phyloP scores from a whole-genome alignment of 1,139 yeast species.

The Blastobotrys serpentis region DNA sequence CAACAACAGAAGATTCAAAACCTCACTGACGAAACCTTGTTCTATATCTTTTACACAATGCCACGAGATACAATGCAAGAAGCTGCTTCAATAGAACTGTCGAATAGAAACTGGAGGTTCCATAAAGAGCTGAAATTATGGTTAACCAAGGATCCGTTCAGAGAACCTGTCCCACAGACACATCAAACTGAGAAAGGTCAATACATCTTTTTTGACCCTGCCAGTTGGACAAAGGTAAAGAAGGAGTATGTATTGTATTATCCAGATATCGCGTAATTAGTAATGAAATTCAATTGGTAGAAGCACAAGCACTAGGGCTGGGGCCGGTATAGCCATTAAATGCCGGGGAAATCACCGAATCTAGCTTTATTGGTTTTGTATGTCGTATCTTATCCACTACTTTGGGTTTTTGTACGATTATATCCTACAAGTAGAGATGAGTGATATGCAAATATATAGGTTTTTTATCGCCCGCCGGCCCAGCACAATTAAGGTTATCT shows the following conservation, averaged over 20 bases:
- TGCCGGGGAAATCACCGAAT: too few relatives aligned
- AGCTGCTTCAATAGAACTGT: conserved; percentile 84
- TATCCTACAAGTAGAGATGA: too few relatives aligned
- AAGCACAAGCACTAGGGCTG: too few relatives aligned
- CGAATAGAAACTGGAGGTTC: conserved; percentile 91
- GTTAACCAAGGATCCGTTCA: conserved; percentile 90
- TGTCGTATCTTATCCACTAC: too few relatives aligned
- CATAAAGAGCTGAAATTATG: conserved; percentile 95
- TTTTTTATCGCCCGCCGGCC: too few relatives aligned
- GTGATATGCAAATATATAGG: too few relatives aligned
- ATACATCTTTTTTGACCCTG: conserved; percentile 95
- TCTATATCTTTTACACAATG: conserved; percentile 89
- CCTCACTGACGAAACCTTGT: conserved; percentile 88
- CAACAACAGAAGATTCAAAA: conserved; percentile 71
- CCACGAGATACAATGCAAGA: conserved; percentile 94
- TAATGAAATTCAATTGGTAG: not conserved
- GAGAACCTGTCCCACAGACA: conserved; percentile 83
- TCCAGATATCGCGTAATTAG: conserved; percentile 42
- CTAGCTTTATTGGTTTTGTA: too few relatives aligned
- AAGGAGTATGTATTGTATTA: conserved; percentile 44
- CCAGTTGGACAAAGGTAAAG: conserved; percentile 92
- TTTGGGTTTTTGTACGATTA: too few relatives aligned
- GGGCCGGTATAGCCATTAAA: too few relatives aligned
- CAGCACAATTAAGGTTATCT: too few relatives aligned
- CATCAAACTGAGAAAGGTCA: conserved; percentile 90